Evolutionary conservation across 345 rosid species (phyloP).

Genomic region (Eucalyptus fibrosa): DNA sequence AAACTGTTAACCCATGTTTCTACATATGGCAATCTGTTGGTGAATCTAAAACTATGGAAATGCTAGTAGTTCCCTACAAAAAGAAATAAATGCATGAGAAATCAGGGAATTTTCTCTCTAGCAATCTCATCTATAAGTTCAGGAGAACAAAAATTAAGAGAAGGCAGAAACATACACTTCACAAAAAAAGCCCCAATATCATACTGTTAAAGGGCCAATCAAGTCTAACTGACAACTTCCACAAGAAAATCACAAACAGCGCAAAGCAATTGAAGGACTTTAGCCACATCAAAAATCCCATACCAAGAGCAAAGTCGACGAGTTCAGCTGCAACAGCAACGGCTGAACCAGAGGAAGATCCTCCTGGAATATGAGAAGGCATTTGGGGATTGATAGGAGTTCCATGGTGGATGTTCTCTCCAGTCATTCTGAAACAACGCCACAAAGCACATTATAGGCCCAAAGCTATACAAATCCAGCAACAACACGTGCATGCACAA

Average conservation of each 20-base stretch:
- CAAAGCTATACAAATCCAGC: not conserved
- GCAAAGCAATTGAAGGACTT: not conserved
- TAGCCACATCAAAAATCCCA: not conserved
- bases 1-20: not conserved
- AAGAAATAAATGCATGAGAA: not conserved
- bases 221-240: not conserved
- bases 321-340: slow-evolving; percentile 80
- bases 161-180: not conserved
- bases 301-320: slow-evolving; percentile 88
- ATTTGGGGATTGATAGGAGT: slow-evolving; percentile 63
- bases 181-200: not conserved
- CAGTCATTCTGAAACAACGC: slow-evolving; percentile 36
- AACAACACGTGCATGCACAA: not conserved
- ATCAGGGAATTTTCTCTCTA: not conserved
- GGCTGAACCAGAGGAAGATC: slow-evolving; percentile 95
- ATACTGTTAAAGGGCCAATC: not conserved
- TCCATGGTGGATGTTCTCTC: slow-evolving; percentile 82
- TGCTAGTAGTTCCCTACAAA: not conserved
- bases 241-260: not conserved
- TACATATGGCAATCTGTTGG: not conserved
- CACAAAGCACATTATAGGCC: not conserved
- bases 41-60: not conserved
- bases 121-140: not conserved
- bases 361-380: slow-evolving; percentile 71
- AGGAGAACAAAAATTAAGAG: not conserved